Conservation (phyloP, 805 yeast species). For the Vanderwaltozyma tropicalis region DNA sequence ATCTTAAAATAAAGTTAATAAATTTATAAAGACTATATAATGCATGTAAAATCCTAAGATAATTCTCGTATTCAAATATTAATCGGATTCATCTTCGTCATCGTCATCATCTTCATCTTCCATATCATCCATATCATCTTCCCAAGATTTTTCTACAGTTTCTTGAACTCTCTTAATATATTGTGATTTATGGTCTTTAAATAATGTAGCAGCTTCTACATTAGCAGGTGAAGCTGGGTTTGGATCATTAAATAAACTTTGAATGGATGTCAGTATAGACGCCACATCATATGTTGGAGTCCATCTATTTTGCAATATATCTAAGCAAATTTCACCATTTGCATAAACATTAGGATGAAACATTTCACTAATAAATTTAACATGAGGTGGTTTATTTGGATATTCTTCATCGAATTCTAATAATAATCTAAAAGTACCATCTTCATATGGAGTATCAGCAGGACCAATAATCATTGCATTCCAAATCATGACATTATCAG, state of each 20-base stretch:
- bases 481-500: conserved; percentile 96
- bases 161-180: conserved; percentile 85
- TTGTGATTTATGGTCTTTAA: conserved; percentile 89
- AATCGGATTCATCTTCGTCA: conserved; percentile 16
- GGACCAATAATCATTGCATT: conserved; percentile 98
- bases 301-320: conserved; percentile 95
- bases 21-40: not conserved
- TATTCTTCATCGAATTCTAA: conserved; percentile 93
- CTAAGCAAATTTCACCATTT: conserved; percentile 88
- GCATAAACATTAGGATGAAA: conserved; percentile 97
- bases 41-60: not conserved
- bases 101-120: conserved; percentile 32
- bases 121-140: conserved; percentile 49
- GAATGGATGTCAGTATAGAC: conserved; percentile 86
- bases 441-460: conserved; percentile 94
- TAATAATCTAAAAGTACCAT: conserved; percentile 83
- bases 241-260: conserved; percentile 87
- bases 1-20: too few relatives aligned
- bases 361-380: conserved; percentile 86
- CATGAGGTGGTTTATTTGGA: conserved; percentile 94
- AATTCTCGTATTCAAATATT: not conserved
- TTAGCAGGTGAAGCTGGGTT: conserved; percentile 95
- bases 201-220: conserved; percentile 92
- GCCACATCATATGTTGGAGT: conserved; percentile 97
- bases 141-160: conserved; percentile 92